Base-by-base conservation (phyloP, 2,329 filamentous ascomycete genomes). In the Zymoseptoria tritici region DNA sequence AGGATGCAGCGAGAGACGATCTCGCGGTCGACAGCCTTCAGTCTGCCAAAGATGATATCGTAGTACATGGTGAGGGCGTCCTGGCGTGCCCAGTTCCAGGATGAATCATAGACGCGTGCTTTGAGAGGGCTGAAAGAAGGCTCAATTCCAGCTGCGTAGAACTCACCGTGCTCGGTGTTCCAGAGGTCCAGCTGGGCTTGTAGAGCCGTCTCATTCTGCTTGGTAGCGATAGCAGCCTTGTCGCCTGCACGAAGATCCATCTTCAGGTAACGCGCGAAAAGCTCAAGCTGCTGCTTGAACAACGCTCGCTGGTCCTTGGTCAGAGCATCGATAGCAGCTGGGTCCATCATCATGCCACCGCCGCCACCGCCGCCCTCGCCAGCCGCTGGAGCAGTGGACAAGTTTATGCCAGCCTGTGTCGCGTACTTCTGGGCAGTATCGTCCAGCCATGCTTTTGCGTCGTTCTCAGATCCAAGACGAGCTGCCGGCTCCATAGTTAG, bases 291-390 rank as follows among this genome's bases (percentile, higher is more conserved):
- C 74, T 99, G 93, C 83, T 97, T 97, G 86, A 97, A 97, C 1
- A 99, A 82, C 24, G 91, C 89, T 64, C 89, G 86, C 77, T 99
- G 94, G 72, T 97, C 94, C 76, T 97, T 97, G 71, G 94, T 99
- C 57, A 99, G 82, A 13, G 94, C 94, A 74, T 99, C 94, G 65
- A 99, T 88, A 57, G 94, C 94, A 49, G 93, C 94, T 8, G 94
- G 94, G 71, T 99, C 94, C 92, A 99, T 97, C 90, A 99, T 96
- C 94, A 99, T 97, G 73, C 92, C 93, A 66, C 84, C 89, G 59
- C 81, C 84, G 62, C 83, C 88, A 58, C 81, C 87, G 57, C 85
- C 88, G 62, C 83, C 84, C 64, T 90, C 91, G 62, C 87, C 88
- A 56, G 88, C 84, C 24, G 90, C 83, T 20, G 79, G 72, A 26